phyloP scores from a whole-genome alignment of 768 basidiomycete genomes.

The Tricholoma bakamatsutake region DNA sequence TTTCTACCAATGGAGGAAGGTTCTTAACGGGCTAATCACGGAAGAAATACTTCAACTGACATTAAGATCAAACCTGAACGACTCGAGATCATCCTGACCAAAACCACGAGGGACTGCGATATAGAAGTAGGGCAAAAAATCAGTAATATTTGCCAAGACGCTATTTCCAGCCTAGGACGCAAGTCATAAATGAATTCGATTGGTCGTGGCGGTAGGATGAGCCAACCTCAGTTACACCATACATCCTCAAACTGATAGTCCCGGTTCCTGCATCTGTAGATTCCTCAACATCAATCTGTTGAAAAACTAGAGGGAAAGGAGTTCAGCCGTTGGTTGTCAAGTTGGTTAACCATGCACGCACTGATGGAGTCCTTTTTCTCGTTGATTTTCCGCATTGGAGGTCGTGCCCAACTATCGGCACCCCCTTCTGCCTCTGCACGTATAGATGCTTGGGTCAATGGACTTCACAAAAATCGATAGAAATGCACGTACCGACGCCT shows the following conservation, averaged over 20 bases:
- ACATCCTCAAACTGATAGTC: conserved; percentile 58
- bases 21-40: background rate
- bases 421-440: conserved; percentile 68
- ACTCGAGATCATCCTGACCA: conserved; percentile 51
- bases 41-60: conserved; percentile 36
- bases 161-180: conserved; percentile 71
- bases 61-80: conserved; percentile 69
- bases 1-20: conserved; percentile 19
- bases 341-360: conserved; percentile 26
- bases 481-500: conserved; percentile 33
- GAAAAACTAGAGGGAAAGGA: conserved; percentile 60
- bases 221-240: conserved; percentile 81
- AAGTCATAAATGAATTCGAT: background rate
- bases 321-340: background rate
- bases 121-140: conserved; percentile 93
- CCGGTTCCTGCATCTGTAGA: conserved; percentile 39
- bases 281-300: conserved; percentile 91
- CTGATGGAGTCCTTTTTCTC: conserved; percentile 62
- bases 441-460: background rate
- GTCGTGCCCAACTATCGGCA: conserved; percentile 68
- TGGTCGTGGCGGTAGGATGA: background rate
- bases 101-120: conserved; percentile 85
- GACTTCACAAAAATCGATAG: too few relatives aligned
- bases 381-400: conserved; percentile 48
- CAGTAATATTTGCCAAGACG: conserved; percentile 75